Conservation (phyloP, 768 basidiomycete species). For the Naematelia aurantialba region DNA sequence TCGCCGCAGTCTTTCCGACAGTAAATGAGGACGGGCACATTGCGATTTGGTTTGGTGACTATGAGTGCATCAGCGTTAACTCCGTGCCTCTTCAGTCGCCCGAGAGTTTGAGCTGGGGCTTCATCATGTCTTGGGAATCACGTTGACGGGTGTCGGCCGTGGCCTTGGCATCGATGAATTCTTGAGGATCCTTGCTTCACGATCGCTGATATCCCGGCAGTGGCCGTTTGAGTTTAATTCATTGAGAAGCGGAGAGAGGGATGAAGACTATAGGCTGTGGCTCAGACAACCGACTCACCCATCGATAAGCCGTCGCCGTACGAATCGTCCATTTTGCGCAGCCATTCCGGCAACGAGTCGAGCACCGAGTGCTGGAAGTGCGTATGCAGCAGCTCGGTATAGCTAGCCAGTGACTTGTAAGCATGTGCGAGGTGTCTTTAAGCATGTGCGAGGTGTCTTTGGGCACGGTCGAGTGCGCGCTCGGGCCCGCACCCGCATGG, state of each 20-base stretch:
- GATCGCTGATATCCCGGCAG: conserved; percentile 9
- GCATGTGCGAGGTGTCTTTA: too few relatives aligned
- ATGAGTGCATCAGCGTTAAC: conserved; percentile 8
- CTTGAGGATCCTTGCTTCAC: too few relatives aligned
- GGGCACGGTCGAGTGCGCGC: too few relatives aligned
- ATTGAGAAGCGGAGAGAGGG: background rate
- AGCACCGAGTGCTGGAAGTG: conserved; percentile 78
- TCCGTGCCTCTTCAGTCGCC: too few relatives aligned
- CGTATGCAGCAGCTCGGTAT: conserved; percentile 68
- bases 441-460: too few relatives aligned
- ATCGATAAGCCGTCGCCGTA: conserved; percentile 67
- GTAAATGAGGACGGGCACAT: conserved; percentile 74
- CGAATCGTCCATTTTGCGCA: conserved; percentile 72
- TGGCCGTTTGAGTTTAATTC: background rate
- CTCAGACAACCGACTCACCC: conserved; percentile 40
- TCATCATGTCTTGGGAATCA: too few relatives aligned
- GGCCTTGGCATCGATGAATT: too few relatives aligned
- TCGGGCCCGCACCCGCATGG: too few relatives aligned
- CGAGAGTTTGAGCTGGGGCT: too few relatives aligned
- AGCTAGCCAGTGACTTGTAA: conserved; percentile 55
- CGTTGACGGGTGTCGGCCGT: too few relatives aligned
- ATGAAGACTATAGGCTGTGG: background rate
- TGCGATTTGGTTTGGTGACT: conserved; percentile 77
- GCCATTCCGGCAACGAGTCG: conserved; percentile 71
- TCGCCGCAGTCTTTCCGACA: conserved; percentile 64